These are phyloP conservation scores for Gnaphalium uliginosum DNA, from an alignment of 129 eudicot genomes.

Conservation along the genomic window DNA sequence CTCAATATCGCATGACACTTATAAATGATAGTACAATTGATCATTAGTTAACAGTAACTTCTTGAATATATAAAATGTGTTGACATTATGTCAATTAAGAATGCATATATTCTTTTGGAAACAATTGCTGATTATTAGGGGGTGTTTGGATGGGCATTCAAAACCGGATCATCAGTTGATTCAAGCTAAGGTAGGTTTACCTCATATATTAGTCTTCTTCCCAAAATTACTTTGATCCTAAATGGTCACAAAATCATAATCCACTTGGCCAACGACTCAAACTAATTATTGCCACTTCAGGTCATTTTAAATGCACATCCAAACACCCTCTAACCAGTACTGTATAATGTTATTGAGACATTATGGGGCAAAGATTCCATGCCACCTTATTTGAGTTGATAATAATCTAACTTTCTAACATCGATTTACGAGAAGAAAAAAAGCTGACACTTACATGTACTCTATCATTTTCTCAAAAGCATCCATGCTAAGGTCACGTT, in stretches of 20 bases:
- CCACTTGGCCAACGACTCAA: background rate
- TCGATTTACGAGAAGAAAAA: background rate
- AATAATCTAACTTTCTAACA: background rate
- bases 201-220: background rate
- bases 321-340: slow-evolving; percentile 2
- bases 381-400: background rate
- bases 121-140: background rate
- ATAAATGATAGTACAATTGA: slow-evolving; percentile 4
- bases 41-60: background rate
- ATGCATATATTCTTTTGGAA: background rate
- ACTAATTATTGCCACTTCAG: background rate
- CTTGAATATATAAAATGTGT: background rate
- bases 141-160: background rate
- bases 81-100: slow-evolving; percentile 1
- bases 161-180: background rate
- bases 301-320: slow-evolving; percentile 3
- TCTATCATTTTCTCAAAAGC: slow-evolving; percentile 97
- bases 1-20: background rate
- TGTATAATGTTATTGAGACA: background rate
- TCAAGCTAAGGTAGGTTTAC: background rate
- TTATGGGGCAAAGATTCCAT: background rate
- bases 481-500: slow-evolving; percentile 73
- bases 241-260: background rate
- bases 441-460: slow-evolving; percentile 68
- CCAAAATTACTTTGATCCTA: background rate